Evolutionary conservation across 768 basidiomycete genomes (phyloP).

Genomic region (Leccinum subgranulosum): DNA sequence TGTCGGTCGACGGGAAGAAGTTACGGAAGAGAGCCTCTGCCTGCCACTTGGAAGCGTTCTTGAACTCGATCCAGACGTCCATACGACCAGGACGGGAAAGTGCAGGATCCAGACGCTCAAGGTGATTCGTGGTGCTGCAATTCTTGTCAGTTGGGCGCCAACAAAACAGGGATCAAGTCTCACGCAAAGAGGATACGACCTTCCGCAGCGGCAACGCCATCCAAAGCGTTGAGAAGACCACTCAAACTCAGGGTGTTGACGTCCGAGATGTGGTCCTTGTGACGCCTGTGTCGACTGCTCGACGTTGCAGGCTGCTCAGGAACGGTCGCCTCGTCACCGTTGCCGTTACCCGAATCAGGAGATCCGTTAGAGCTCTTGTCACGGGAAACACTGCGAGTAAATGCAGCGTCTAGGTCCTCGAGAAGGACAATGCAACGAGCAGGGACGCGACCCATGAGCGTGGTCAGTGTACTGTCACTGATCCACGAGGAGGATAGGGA

Average conservation of each 20-base stretch:
- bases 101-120: slow-evolving; percentile 88
- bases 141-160: neutral
- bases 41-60: slow-evolving; percentile 81
- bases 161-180: slow-evolving; percentile 31
- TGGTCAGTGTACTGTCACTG: slow-evolving; percentile 80
- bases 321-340: slow-evolving; percentile 32
- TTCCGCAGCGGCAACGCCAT: slow-evolving; percentile 84
- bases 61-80: slow-evolving; percentile 93
- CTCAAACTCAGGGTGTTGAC: slow-evolving; percentile 80
- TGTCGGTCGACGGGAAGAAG: slow-evolving; percentile 81
- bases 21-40: slow-evolving; percentile 85
- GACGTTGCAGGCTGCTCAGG: slow-evolving; percentile 29
- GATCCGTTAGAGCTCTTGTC: slow-evolving; percentile 51
- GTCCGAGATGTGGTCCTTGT: slow-evolving; percentile 63
- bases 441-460: slow-evolving; percentile 85
- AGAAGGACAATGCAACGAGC: slow-evolving; percentile 82
- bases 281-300: slow-evolving; percentile 43
- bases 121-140: slow-evolving; percentile 79
- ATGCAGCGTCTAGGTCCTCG: slow-evolving; percentile 89
- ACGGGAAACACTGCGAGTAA: slow-evolving; percentile 70
- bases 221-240: slow-evolving; percentile 79
- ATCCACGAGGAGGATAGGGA: slow-evolving; percentile 86
- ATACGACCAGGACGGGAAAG: slow-evolving; percentile 89
- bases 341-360: slow-evolving; percentile 35
- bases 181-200: slow-evolving; percentile 87